A percentile compares a stretch with the other conserved stretches of the same genome.
Evolutionary conservation across 768 basidiomycete species (phyloP).

Genomic region (Mycena maculata): DNA sequence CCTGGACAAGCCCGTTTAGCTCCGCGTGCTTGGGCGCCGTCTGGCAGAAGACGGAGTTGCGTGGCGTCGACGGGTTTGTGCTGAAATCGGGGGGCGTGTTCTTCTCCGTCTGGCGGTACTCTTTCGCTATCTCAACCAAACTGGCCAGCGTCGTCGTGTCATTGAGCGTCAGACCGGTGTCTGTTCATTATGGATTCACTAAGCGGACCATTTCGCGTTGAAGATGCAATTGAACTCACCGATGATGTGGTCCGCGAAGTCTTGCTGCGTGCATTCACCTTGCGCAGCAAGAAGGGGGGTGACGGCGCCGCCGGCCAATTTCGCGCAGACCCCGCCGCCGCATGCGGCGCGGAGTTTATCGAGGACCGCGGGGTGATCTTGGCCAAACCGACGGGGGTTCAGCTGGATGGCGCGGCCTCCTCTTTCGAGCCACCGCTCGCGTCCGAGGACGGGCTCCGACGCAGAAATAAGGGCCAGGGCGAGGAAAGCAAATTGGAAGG

Average conservation of each 20-base stretch:
- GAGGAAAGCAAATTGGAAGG: conserved; percentile 32
- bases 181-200: conserved; percentile 43
- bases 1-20: conserved; percentile 62
- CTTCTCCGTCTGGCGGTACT: conserved; percentile 69
- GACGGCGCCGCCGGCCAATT: conserved; percentile 60
- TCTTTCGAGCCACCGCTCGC: conserved; percentile 61
- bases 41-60: conserved; percentile 71
- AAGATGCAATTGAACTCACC: conserved; percentile 45
- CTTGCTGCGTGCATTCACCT: conserved; percentile 67
- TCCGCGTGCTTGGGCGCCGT: conserved; percentile 62
- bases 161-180: conserved; percentile 65
- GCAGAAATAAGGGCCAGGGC: conserved; percentile 35
- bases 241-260: conserved; percentile 67
- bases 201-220: neutral
- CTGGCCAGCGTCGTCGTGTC: conserved; percentile 60
- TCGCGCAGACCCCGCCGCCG: conserved; percentile 60
- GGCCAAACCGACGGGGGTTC: conserved; percentile 65
- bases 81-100: conserved; percentile 72
- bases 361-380: conserved; percentile 61
- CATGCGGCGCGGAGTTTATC: conserved; percentile 59
- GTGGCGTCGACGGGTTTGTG: conserved; percentile 58
- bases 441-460: conserved; percentile 47
- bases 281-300: conserved; percentile 64
- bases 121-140: conserved; percentile 64
- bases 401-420: conserved; percentile 57